phyloP scores from a whole-genome alignment of 31 red algal genomes.

The Odonthalia washingtoniensis region DNA sequence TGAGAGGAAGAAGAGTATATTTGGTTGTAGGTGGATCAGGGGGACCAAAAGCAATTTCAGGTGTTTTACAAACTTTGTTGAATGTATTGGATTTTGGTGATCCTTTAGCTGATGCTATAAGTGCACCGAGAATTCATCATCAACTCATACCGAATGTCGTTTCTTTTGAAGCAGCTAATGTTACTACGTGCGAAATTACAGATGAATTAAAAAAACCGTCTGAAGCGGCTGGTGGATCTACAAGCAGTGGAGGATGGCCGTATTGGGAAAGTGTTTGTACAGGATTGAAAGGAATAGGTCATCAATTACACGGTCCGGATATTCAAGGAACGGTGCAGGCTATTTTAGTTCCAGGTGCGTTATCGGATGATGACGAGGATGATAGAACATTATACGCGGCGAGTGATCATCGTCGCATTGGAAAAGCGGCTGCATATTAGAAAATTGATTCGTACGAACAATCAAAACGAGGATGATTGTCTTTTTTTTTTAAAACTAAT shows the following conservation, averaged over 20 bases:
- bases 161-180: constrained; percentile 72
- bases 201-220: constrained; percentile 46
- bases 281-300: constrained; percentile 73
- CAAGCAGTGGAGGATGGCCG: constrained; percentile 30
- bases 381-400: constrained; percentile 71
- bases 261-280: constrained; percentile 79
- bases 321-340: constrained; percentile 75
- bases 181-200: constrained; percentile 54
- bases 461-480: too few relatives aligned
- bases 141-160: constrained; percentile 88
- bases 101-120: constrained; percentile 68
- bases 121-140: constrained; percentile 90
- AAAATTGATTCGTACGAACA: not conserved
- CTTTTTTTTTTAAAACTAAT: too few relatives aligned
- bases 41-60: constrained; percentile 79
- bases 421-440: constrained; percentile 87
- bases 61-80: constrained; percentile 83
- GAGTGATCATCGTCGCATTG: constrained; percentile 85
- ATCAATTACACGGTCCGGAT: constrained; percentile 58
- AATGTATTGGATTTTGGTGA: constrained; percentile 85
- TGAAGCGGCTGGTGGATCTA: constrained; percentile 12
- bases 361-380: constrained; percentile 2
- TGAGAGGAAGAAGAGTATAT: constrained; percentile 52
- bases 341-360: constrained; percentile 52
- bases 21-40: constrained; percentile 83